These are phyloP conservation scores for Plasmodium coatneyi DNA, from an alignment of 169 alveolate genomes.

Conservation along the genomic window DNA sequence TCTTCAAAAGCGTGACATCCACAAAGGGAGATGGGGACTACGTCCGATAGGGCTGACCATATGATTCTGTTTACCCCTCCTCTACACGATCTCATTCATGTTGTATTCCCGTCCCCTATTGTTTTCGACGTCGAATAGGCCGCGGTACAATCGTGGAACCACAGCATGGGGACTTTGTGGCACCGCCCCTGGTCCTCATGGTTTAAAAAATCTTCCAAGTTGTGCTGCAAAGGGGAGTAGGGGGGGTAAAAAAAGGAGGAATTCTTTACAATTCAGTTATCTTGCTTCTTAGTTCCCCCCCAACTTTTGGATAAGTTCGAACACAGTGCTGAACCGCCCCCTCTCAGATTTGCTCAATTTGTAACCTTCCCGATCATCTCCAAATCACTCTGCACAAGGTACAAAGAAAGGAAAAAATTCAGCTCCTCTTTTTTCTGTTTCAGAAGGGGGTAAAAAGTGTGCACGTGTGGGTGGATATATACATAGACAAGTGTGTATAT, in stretches of 20 bases:
- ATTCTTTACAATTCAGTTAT: not conserved
- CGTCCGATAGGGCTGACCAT: not conserved
- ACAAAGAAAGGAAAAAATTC: not conserved
- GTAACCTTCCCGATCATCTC: slow-evolving; percentile 15
- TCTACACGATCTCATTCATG: not conserved
- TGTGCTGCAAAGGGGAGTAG: slow-evolving; percentile 12
- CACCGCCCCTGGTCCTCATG: not conserved
- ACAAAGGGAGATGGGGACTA: not conserved
- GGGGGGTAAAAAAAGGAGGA: not conserved
- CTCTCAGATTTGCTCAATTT: not conserved
- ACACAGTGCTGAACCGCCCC: not conserved
- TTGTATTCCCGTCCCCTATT: not conserved
- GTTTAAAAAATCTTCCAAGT: not conserved
- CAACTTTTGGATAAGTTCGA: not conserved
- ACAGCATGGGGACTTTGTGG: slow-evolving; percentile 32
- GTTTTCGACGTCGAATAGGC: slow-evolving; percentile 4
- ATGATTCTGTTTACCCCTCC: not conserved
- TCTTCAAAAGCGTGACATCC: not conserved
- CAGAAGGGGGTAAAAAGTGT: not conserved
- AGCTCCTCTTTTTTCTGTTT: slow-evolving; percentile 15
- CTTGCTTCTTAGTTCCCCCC: not conserved
- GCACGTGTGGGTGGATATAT: not conserved
- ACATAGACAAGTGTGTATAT: not conserved
- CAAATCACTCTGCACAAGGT: slow-evolving; percentile 39
- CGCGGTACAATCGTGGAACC: slow-evolving; percentile 41